These are phyloP conservation scores for Pedinophyceae sp. DNA, from an alignment of 139 green algal species.

Conservation along the genomic window DNA sequence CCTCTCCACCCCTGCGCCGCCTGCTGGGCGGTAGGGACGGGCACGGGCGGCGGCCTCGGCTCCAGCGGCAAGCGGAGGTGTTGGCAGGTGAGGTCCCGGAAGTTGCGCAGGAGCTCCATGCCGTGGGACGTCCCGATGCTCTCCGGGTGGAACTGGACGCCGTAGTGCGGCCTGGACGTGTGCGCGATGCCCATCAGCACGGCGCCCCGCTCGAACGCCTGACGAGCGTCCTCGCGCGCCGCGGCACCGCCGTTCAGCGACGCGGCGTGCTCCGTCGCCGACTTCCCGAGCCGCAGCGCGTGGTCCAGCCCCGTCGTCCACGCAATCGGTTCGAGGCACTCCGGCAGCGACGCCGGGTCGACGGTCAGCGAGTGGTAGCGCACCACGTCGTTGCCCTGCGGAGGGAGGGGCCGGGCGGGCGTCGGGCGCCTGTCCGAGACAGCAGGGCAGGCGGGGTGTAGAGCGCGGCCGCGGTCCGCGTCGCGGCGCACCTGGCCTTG, in stretches of 20 bases:
- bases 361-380: conserved; percentile 91
- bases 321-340: conserved; percentile 47
- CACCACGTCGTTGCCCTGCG: conserved; percentile 30
- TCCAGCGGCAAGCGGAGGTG: background rate
- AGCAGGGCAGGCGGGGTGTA: no score
- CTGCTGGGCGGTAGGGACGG: conserved; percentile 9
- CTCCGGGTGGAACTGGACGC: conserved; percentile 96
- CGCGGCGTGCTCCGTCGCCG: no score
- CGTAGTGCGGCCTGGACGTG: conserved; percentile 50
- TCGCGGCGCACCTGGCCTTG: no score
- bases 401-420: background rate
- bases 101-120: conserved; percentile 66
- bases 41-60: background rate
- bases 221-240: no score
- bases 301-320: conserved; percentile 55
- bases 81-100: conserved; percentile 39
- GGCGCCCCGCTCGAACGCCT: no score
- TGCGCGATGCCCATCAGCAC: conserved; percentile 78
- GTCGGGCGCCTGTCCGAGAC: no score
- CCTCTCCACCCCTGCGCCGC: background rate
- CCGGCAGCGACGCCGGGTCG: conserved; percentile 43
- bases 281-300: conserved; percentile 23
- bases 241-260: no score
- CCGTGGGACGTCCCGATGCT: conserved; percentile 67
- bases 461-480: no score